These are phyloP conservation scores for Kodamaea sagamina DNA, from an alignment of 805 yeast genomes.

Conservation along the genomic window DNA sequence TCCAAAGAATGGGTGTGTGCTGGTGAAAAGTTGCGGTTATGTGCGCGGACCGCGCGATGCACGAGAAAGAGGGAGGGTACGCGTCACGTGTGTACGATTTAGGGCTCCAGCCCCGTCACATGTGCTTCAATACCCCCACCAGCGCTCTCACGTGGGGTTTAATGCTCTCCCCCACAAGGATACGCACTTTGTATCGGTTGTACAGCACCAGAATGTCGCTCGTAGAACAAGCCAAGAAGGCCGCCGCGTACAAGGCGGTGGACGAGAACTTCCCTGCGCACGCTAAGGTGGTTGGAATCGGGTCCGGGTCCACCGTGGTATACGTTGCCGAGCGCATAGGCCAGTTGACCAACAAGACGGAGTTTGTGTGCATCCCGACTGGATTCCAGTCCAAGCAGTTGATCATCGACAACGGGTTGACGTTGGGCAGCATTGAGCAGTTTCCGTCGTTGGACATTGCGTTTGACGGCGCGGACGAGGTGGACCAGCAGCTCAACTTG, in stretches of 20 bases:
- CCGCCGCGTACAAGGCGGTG: slow-evolving; percentile 90
- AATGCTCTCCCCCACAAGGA: slow-evolving; percentile 4
- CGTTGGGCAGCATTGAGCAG: slow-evolving; percentile 80
- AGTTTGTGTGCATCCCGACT: slow-evolving; percentile 85
- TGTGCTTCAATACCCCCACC: background rate
- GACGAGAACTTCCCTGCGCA: slow-evolving; percentile 74
- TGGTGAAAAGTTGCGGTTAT: slow-evolving; percentile 1
- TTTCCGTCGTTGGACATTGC: slow-evolving; percentile 83
- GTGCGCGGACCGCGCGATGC: background rate
- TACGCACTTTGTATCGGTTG: background rate
- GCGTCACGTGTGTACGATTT: background rate
- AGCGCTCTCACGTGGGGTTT: background rate
- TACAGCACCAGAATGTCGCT: slow-evolving; percentile 20
- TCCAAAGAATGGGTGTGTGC: slow-evolving; percentile 7
- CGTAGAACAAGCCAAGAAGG: slow-evolving; percentile 81
- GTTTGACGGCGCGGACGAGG: slow-evolving; percentile 98
- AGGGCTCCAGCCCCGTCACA: slow-evolving; percentile 10
- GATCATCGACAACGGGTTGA: slow-evolving; percentile 77
- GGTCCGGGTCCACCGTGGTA: slow-evolving; percentile 97
- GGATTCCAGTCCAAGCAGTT: slow-evolving; percentile 93
- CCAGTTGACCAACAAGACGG: slow-evolving; percentile 52
- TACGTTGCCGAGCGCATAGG: slow-evolving; percentile 95
- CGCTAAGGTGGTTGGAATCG: slow-evolving; percentile 84
- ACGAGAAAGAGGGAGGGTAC: background rate
- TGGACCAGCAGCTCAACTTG: slow-evolving; percentile 75